Evolutionary conservation across 1,284 basidiomycete species (phyloP).

Genomic region (Tilletia indica): DNA sequence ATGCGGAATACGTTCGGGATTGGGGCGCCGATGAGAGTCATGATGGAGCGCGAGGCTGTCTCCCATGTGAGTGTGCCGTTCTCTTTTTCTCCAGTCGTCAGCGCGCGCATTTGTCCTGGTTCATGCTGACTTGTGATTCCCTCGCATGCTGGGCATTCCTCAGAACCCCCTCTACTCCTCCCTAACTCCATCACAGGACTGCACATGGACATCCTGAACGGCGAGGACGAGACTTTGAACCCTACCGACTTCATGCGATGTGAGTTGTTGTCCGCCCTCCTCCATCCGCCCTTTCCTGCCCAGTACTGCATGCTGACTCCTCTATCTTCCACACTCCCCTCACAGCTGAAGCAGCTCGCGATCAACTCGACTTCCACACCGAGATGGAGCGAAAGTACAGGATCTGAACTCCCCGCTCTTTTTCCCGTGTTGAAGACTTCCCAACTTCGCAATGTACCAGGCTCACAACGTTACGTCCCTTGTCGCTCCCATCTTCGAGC

Average conservation of each 20-base stretch:
- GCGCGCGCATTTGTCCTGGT: neutral
- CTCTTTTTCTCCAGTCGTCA: neutral
- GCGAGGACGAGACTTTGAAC: constrained; percentile 49
- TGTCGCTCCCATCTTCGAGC: too few relatives aligned
- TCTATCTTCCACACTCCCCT: neutral
- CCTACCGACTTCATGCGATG: constrained; percentile 51
- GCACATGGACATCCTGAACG: constrained; percentile 53
- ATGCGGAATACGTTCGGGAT: constrained; percentile 82
- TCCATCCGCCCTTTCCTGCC: neutral
- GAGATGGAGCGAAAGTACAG: constrained; percentile 37
- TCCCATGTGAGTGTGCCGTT: constrained; percentile 63
- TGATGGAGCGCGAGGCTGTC: constrained; percentile 92
- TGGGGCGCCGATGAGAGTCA: constrained; percentile 77
- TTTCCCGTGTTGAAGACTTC: neutral
- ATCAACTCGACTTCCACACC: constrained; percentile 31
- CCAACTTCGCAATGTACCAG: too few relatives aligned
- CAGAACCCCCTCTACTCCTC: constrained; percentile 36
- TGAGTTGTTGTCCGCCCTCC: constrained; percentile 25
- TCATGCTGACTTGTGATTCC: neutral
- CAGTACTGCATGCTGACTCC: neutral
- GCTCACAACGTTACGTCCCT: too few relatives aligned
- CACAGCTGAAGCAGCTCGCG: constrained; percentile 18
- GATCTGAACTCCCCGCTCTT: constrained; percentile 18
- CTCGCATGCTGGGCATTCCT: neutral
- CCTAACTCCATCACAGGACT: constrained; percentile 35